Evolutionary conservation across 129 eudicot species (phyloP).

Genomic region (Flaveria ramosissima): DNA sequence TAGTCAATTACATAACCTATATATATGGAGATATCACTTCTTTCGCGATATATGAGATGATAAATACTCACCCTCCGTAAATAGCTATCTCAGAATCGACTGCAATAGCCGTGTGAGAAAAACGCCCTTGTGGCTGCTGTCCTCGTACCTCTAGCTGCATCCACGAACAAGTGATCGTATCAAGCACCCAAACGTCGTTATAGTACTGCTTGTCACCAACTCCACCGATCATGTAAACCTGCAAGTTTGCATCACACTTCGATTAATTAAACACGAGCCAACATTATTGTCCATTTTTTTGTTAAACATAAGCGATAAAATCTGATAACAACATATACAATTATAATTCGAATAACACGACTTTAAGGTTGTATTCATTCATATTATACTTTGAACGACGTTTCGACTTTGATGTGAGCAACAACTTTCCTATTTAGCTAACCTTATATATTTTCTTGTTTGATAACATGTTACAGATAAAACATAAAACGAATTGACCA

Average conservation of each 20-base stretch:
- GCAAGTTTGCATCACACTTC: conserved; percentile 20
- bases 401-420: background rate
- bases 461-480: background rate
- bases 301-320: background rate
- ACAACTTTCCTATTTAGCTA: background rate
- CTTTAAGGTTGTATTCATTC: background rate
- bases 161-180: conserved; percentile 60
- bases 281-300: background rate
- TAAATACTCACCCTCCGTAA: conserved; percentile 78
- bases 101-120: conserved; percentile 83
- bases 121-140: conserved; percentile 81
- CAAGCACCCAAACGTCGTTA: conserved; percentile 87
- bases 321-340: background rate
- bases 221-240: conserved; percentile 87
- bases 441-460: background rate
- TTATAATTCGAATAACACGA: background rate
- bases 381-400: background rate
- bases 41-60: background rate
- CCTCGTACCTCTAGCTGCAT: conserved; percentile 60
- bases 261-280: background rate
- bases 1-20: background rate
- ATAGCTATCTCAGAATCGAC: conserved; percentile 63
- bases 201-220: conserved; percentile 84
- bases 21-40: background rate
- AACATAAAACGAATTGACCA: background rate